phyloP scores from a whole-genome alignment of 2,329 filamentous ascomycete species.

The Penicillium sp. region DNA sequence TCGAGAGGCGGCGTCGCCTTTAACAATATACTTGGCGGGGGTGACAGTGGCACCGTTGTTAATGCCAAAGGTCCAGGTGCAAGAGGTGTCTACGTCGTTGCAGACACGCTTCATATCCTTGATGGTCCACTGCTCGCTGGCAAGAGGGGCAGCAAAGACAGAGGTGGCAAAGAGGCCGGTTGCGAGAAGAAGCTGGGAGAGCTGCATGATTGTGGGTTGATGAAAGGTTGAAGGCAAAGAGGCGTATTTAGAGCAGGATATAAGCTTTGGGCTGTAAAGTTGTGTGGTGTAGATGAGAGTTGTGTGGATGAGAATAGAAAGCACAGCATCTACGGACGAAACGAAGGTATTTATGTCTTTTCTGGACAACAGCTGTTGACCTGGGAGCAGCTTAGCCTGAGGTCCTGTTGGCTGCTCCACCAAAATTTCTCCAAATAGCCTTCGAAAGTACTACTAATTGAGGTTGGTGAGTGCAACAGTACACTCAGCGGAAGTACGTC shows the following conservation, averaged over 20 bases:
- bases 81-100: not conserved
- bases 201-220: not conserved
- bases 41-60: not conserved
- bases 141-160: constrained; percentile 14
- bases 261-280: not conserved
- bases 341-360: not conserved
- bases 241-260: too few species aligned
- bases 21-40: not conserved
- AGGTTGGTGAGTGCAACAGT: not conserved
- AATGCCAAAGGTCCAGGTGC: constrained; percentile 1
- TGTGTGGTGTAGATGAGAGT: not conserved
- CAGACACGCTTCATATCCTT: not conserved
- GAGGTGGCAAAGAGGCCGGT: constrained; percentile 1
- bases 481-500: not conserved
- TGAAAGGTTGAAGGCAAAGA: not conserved
- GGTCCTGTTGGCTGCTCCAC: not conserved
- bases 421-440: not conserved
- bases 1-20: not conserved
- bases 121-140: not conserved
- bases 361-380: not conserved
- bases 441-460: not conserved
- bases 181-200: not conserved
- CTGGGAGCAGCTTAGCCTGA: not conserved
- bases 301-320: not conserved
- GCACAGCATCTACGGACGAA: not conserved